Evolutionary conservation across 2,329 filamentous ascomycete species (phyloP).

Genomic region (Myriosclerotinia duriaeana): DNA sequence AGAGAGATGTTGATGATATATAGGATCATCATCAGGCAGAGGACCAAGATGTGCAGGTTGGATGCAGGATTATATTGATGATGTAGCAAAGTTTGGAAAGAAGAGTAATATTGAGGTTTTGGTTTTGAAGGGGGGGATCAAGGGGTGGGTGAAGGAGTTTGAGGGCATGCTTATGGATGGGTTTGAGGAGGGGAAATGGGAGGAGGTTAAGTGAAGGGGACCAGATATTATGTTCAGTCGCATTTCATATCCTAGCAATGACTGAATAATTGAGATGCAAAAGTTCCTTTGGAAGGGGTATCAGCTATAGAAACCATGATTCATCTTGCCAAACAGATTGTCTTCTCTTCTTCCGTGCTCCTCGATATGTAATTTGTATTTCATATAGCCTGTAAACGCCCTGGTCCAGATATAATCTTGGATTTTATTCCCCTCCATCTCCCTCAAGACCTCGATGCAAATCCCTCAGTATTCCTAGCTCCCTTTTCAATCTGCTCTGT

Average conservation of each 20-base stretch:
- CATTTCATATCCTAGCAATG: neutral
- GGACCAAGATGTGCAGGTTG: conserved; percentile 55
- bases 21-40: conserved; percentile 52
- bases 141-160: conserved; percentile 54
- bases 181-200: conserved; percentile 48
- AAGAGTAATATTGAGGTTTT: conserved; percentile 48
- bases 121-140: conserved; percentile 54
- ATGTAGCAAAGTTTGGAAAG: conserved; percentile 44
- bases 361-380: conserved; percentile 23
- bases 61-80: conserved; percentile 56
- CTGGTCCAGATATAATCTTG: conserved; percentile 16
- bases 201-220: conserved; percentile 35
- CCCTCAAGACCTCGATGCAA: neutral
- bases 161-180: conserved; percentile 50
- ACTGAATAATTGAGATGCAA: neutral
- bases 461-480: neutral
- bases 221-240: neutral
- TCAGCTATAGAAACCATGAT: neutral
- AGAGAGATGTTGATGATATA: neutral
- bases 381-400: conserved; percentile 24
- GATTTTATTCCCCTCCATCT: conserved; percentile 18
- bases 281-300: conserved; percentile 1
- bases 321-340: conserved; percentile 11
- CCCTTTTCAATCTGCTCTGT: conserved; percentile 37
- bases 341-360: conserved; percentile 11